phyloP scores from a whole-genome alignment of 176 grass and related monocot genomes.

The Echinochloa phyllopogon region DNA sequence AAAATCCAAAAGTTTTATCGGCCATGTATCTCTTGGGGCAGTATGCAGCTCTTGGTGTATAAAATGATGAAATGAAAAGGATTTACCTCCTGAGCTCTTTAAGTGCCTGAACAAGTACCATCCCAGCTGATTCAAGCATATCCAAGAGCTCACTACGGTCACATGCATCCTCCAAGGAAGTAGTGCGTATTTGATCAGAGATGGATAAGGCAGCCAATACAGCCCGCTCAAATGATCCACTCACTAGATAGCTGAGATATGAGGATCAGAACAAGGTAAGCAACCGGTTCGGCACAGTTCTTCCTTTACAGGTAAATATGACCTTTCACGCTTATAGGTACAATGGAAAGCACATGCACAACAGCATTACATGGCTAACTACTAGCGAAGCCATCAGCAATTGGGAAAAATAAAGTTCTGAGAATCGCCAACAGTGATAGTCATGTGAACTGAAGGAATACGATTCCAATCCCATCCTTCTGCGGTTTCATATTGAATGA shows the following conservation, averaged over 20 bases:
- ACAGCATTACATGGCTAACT: neutral
- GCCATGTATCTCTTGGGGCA: too few species aligned
- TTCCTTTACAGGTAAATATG: neutral
- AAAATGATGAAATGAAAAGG: too few species aligned
- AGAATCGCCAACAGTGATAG: too few species aligned
- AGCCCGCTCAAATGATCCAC: slow-evolving; percentile 44
- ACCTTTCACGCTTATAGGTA: neutral
- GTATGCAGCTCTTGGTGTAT: too few species aligned
- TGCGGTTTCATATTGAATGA: neutral
- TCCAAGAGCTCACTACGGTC: slow-evolving; percentile 34
- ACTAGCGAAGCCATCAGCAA: too few species aligned
- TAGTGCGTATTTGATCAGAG: slow-evolving; percentile 14
- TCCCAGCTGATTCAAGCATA: slow-evolving; percentile 51
- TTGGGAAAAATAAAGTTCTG: too few species aligned
- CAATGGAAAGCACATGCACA: neutral
- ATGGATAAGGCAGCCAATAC: slow-evolving; percentile 19
- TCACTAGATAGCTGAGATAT: slow-evolving; percentile 49
- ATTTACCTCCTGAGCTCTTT: slow-evolving; percentile 60
- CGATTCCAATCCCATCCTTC: neutral
- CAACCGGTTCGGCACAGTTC: neutral
- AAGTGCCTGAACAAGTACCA: slow-evolving; percentile 56
- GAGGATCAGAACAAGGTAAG: slow-evolving; percentile 1
- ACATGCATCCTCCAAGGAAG: neutral
- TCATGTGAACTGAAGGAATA: neutral
- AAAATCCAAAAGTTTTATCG: neutral